Base-by-base conservation (phyloP, 495 filamentous ascomycete genomes). In the Penicillium malachiteum region DNA sequence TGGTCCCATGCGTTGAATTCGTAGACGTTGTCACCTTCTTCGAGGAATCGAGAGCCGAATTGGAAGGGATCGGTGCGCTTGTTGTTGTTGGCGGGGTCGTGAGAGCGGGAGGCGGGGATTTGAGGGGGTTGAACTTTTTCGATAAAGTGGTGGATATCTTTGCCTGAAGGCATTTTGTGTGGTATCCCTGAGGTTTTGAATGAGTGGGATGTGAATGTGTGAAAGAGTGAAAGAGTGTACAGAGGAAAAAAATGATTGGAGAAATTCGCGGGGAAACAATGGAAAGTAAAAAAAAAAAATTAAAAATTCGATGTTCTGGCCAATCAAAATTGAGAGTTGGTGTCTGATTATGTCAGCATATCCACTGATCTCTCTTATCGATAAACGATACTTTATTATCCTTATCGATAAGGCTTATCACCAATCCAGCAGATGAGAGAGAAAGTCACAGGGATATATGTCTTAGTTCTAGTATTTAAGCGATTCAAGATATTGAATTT, bases 1-100 rank as follows among this genome's bases (percentile, higher is more conserved):
- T 97, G 92, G 71, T 98, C 94, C 94, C 94, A 98, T 38, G 94
- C 94, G 70, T 98, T 98, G 84, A 92, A 93, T 65, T 92, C 87
- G 75, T 88, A 97, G 59, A 95, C 86, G 64, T 97, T 81, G 72
- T 95, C 90, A 60, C 84, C 81, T 63, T 91, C 74, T 57, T 87
- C 83, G 38, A 98, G 85, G 60, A 81, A 86, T 44, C 94, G 91
- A 10, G 90, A 92, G 50, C 94, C 94, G 71, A 98, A 98, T 71
- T 91, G 85, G 73, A 98, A 98, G 34, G 94, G 95, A 59, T 96
- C 89, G 65, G 69, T 89, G 52, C 90, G 81, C 77, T 97, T 98
- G 70, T 86, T 77, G 57, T 79, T 80, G 60, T 75, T 82, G 55
- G 67, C 59, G 46, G 81, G 78, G 60, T 80, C 72, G 65, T 82